A percentile compares a stretch with the other conserved stretches of the same genome.
Evolutionary conservation across 306 rosid genomes (phyloP).

Genomic region (Morella rubra): DNA sequence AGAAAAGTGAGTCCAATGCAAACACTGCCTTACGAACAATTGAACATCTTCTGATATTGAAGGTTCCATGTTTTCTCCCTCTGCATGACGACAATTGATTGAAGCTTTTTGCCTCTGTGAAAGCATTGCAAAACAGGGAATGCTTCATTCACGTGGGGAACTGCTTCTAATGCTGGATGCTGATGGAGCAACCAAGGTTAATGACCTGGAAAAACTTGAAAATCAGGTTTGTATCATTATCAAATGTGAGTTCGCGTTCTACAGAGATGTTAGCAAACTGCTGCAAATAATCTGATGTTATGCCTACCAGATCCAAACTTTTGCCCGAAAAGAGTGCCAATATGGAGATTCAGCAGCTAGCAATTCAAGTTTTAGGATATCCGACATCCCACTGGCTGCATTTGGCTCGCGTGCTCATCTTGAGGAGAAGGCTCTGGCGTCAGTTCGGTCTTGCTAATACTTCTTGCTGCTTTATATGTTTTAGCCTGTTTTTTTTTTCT

Average conservation of each 20-base stretch:
- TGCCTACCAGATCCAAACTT: constrained; percentile 56
- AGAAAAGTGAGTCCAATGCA: constrained; percentile 84
- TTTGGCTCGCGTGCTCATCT: constrained; percentile 98
- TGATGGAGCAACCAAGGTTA: constrained; percentile 94
- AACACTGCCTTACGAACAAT: constrained; percentile 15
- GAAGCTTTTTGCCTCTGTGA: constrained; percentile 65
- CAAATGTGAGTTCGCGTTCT: constrained; percentile 17
- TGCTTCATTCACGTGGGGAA: constrained; percentile 98
- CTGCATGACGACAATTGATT: constrained; percentile 41
- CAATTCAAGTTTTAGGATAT: constrained; percentile 56
- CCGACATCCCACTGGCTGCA: constrained; percentile 78
- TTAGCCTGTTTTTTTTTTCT: constrained; percentile 1
- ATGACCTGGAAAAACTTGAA: constrained; percentile 90
- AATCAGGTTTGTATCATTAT: constrained; percentile 51
- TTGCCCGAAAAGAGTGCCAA: constrained; percentile 52
- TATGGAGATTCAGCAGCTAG: constrained; percentile 37
- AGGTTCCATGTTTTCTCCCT: constrained; percentile 10
- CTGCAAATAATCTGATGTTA: constrained; percentile 16
- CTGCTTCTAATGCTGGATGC: constrained; percentile 95
- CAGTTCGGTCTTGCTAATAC: constrained; percentile 57
- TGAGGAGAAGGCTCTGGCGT: constrained; percentile 88
- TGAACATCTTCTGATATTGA: constrained; percentile 6
- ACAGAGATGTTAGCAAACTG: constrained; percentile 19
- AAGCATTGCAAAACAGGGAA: constrained; percentile 96
- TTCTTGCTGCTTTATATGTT: constrained; percentile 20